Base-by-base conservation (phyloP, 371 early-diverging fungal genomes). In the Mucor mucedo region DNA sequence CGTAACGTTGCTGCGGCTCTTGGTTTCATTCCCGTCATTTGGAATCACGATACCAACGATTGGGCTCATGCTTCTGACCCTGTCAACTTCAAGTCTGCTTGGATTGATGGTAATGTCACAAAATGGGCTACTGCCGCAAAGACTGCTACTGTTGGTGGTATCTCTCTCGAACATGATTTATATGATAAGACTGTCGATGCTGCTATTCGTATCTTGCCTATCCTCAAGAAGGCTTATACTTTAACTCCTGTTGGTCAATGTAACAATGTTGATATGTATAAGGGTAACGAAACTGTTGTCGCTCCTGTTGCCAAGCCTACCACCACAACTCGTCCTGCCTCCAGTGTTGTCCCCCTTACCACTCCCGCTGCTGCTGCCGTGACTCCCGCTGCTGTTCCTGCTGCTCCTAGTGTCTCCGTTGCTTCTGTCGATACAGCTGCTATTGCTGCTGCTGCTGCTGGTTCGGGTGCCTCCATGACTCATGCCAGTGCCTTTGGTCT, bases 21-120 rank as follows among this genome's bases (percentile, higher is more conserved):
- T 60, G 80, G 80, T 28, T 79, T 82, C 47, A 68, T 63, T 56
- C 77, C 78, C 48, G 71, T 78, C 33, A 78, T 79, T 62, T 82
- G 82, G 82, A 68, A 71, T 50, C 62, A 73, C 45, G 82, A 82
- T 62, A 79, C 82, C 32, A 69, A 77, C 38, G 82, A 82, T 58
- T 81, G 82, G 82, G 66, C 70, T 35, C 49, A 49, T 45, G 62
- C 58, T 14, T 59, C 62, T 29, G 48, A 57, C 27, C 70, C 70
- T 33, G 45, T 47, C 28, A 52, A 21, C 45, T 60, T 45, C 44
- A 47, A 59, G 28, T 53, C 35, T 21, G 55, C 54, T 16, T 78
- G 76, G 74, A 72, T 81, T 13, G 62, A 63, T 55, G 69, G 70
- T 52, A 78, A 78, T 45, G 73, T 71, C 42, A 75, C 82, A 13